These are phyloP conservation scores for Darksidea phi DNA, from an alignment of 495 filamentous ascomycete genomes.

Conservation along the genomic window DNA sequence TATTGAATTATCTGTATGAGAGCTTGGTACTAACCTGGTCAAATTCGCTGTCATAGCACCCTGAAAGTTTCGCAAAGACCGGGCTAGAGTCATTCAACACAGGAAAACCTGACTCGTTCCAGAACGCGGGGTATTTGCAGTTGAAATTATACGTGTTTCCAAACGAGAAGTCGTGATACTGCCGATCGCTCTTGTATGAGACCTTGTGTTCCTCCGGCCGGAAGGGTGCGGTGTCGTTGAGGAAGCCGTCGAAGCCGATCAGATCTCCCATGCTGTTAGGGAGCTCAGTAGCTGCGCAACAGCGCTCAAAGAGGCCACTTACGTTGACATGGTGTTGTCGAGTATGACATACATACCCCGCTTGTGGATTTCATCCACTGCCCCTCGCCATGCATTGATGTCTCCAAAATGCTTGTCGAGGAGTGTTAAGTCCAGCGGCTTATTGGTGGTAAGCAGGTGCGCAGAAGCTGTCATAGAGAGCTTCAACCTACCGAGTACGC, in stretches of 20 bases:
- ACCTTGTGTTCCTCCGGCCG: conserved; percentile 24
- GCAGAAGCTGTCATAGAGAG: too few relatives aligned
- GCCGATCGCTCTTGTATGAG: conserved; percentile 26
- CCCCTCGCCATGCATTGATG: conserved; percentile 61
- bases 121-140: conserved; percentile 61
- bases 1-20: not conserved
- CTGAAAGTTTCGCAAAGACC: too few relatives aligned
- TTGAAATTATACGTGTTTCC: conserved; percentile 57
- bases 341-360: conserved; percentile 37
- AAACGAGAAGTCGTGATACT: conserved; percentile 56
- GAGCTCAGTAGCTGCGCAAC: too few relatives aligned
- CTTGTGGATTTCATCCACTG: conserved; percentile 57
- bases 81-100: too few relatives aligned
- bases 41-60: conserved; percentile 62
- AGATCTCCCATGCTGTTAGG: conserved; percentile 35
- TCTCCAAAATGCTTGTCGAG: conserved; percentile 69
- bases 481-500: too few relatives aligned
- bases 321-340: conserved; percentile 35
- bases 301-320: too few relatives aligned
- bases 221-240: conserved; percentile 15
- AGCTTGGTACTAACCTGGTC: conserved; percentile 45
- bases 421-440: conserved; percentile 67
- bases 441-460: too few relatives aligned
- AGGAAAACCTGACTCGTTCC: conserved; percentile 47
- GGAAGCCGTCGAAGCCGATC: conserved; percentile 22